Evolutionary conservation across 2,329 filamentous ascomycete genomes (phyloP).

Genomic region (Claviceps maximensis): DNA sequence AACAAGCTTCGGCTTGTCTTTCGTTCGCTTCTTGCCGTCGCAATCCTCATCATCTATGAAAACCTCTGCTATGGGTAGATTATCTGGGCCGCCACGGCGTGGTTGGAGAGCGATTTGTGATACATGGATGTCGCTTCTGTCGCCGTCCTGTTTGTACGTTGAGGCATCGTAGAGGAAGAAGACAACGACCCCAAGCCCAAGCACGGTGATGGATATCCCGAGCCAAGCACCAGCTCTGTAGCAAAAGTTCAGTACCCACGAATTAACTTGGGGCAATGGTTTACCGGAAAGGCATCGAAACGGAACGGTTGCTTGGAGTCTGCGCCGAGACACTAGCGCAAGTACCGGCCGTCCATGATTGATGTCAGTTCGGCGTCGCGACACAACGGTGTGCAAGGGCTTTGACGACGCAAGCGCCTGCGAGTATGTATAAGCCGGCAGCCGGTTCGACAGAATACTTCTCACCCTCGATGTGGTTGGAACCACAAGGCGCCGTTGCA

Average conservation of each 20-base stretch:
- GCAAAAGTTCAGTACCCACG: constrained; percentile 40
- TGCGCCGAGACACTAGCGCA: neutral
- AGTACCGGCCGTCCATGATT: neutral
- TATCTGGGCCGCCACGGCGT: constrained; percentile 78
- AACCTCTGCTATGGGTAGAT: constrained; percentile 78
- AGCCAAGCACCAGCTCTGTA: constrained; percentile 49
- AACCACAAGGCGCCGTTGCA: neutral
- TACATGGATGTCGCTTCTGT: constrained; percentile 62
- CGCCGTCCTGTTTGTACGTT: constrained; percentile 67
- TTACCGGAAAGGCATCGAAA: constrained; percentile 31
- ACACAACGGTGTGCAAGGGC: neutral
- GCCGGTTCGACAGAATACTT: neutral
- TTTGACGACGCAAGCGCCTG: neutral
- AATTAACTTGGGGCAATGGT: constrained; percentile 35
- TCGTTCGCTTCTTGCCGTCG: constrained; percentile 53
- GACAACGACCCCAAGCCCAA: constrained; percentile 55
- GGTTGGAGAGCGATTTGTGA: constrained; percentile 73
- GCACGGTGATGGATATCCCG: constrained; percentile 61
- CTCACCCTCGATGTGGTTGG: neutral
- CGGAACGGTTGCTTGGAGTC: neutral
- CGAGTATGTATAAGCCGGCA: neutral
- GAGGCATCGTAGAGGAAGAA: constrained; percentile 93
- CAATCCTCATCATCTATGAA: constrained; percentile 82
- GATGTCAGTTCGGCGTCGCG: neutral
- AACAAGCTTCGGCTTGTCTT: constrained; percentile 84